These are phyloP conservation scores for Aureobasidium subglaciale DNA, from an alignment of 2,329 filamentous ascomycete species.

Conservation along the genomic window DNA sequence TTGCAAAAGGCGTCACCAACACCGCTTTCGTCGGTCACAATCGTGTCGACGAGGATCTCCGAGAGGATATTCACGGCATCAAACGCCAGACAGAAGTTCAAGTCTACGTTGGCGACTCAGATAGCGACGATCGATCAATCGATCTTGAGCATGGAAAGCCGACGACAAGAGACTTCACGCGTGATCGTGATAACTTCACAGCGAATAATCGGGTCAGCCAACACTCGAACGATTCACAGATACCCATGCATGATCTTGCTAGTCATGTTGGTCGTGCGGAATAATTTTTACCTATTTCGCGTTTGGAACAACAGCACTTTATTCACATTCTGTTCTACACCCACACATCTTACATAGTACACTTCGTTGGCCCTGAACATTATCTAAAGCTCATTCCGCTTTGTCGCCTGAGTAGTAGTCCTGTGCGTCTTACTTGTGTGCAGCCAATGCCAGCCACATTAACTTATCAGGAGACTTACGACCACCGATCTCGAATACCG, in stretches of 20 bases:
- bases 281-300: not conserved
- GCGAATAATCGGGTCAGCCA: not conserved
- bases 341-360: not conserved
- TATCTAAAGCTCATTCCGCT: no score
- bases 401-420: no score
- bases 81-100: constrained; percentile 1
- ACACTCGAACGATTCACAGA: constrained; percentile 6
- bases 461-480: no score
- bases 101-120: constrained; percentile 9
- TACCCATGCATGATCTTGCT: constrained; percentile 5
- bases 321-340: not conserved
- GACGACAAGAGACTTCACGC: not conserved
- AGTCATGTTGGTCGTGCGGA: not conserved
- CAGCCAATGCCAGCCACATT: no score
- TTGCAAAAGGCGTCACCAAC: not conserved
- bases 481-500: no score
- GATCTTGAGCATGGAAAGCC: not conserved
- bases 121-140: not conserved
- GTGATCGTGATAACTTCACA: not conserved
- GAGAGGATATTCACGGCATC: constrained; percentile 9
- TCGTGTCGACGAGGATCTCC: not conserved
- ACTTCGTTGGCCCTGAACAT: not conserved
- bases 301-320: not conserved
- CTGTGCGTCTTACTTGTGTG: no score
- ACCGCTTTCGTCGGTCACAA: not conserved